Conservation (phyloP, 139 green algal species). For the Micromonas pusilla region DNA sequence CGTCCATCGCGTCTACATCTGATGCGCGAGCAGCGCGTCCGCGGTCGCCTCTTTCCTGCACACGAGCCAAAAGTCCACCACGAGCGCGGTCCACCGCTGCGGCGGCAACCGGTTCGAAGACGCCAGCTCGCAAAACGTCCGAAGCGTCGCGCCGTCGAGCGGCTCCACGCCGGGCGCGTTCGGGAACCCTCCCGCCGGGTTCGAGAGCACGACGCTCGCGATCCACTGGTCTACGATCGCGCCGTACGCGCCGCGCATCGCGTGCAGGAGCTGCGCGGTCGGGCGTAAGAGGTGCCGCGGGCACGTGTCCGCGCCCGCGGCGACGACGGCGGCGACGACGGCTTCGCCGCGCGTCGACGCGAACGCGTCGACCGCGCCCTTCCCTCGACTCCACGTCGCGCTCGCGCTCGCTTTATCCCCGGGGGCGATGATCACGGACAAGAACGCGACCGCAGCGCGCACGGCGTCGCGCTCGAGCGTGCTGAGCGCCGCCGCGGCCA, state of each 20-base stretch:
- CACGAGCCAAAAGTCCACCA: slow-evolving; percentile 54
- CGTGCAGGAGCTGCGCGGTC: neutral
- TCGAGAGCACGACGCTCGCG: neutral
- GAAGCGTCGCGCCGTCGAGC: slow-evolving; percentile 13
- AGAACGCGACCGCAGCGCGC: neutral
- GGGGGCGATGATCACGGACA: neutral
- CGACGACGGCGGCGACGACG: neutral
- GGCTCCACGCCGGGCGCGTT: too few species aligned
- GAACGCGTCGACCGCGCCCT: neutral
- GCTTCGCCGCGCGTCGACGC: neutral
- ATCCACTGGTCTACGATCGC: neutral
- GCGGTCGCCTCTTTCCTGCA: slow-evolving; percentile 43
- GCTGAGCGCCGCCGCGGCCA: neutral
- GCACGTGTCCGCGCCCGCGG: neutral
- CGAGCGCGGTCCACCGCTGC: slow-evolving; percentile 48
- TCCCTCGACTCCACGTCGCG: neutral
- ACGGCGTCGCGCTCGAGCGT: neutral
- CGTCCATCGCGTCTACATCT: slow-evolving; percentile 38
- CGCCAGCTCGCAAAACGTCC: slow-evolving; percentile 17
- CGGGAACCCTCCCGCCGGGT: neutral
- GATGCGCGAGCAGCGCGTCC: slow-evolving; percentile 61
- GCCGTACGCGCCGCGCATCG: neutral
- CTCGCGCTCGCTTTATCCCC: neutral
- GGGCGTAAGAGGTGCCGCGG: neutral
- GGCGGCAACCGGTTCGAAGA: slow-evolving; percentile 27